Percentiles rank a stretch among this genome's conserved stretches.
Conservation (phyloP, 2,329 filamentous ascomycete species). For the Ascosphaera apis region DNA sequence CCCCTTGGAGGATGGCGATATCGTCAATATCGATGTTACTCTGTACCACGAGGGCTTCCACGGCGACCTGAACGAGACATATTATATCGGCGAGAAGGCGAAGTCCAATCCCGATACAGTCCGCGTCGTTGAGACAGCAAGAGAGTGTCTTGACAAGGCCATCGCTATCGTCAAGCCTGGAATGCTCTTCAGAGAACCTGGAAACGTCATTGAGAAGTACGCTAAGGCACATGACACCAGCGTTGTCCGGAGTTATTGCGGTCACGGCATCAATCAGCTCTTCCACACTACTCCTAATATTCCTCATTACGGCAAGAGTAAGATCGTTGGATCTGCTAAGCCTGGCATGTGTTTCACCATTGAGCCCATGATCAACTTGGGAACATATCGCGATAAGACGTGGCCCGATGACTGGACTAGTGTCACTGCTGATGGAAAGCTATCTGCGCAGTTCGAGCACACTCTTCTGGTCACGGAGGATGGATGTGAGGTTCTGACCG, state of each 20-base stretch:
- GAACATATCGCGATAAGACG: conserved; percentile 75
- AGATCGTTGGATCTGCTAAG: conserved; percentile 83
- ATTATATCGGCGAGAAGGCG: conserved; percentile 84
- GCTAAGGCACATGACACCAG: conserved; percentile 70
- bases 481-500: conserved; percentile 62
- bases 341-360: conserved; percentile 98
- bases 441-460: conserved; percentile 88
- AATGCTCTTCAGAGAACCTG: conserved; percentile 75
- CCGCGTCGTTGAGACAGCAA: conserved; percentile 69
- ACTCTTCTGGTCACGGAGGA: conserved; percentile 64
- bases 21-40: conserved; percentile 89
- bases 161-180: conserved; percentile 88
- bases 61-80: conserved; percentile 93
- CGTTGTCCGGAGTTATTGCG: conserved; percentile 88
- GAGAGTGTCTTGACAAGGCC: conserved; percentile 73
- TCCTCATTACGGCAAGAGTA: conserved; percentile 96
- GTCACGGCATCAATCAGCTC: conserved; percentile 78
- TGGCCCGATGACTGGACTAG: conserved; percentile 99
- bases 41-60: conserved; percentile 91
- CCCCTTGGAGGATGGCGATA: conserved; percentile 71
- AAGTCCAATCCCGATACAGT: conserved; percentile 66
- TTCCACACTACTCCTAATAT: conserved; percentile 92
- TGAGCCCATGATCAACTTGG: conserved; percentile 91
- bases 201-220: conserved; percentile 85
- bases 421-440: conserved; percentile 69